Conservation (phyloP, 805 yeast genomes). For the Candida suzukii region DNA sequence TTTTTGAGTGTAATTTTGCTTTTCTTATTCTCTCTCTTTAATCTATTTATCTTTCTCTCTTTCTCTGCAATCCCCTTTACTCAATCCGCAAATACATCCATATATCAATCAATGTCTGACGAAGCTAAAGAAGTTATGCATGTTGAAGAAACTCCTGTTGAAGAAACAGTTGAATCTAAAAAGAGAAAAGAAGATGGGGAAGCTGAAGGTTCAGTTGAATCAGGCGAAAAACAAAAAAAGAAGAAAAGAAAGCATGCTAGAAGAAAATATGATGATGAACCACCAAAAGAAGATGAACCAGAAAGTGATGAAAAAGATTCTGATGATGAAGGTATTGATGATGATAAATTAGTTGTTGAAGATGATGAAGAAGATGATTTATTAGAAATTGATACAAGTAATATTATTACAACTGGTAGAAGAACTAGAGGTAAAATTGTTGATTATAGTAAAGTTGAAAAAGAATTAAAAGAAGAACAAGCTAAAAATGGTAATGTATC, state of each 20-base stretch:
- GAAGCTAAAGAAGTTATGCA: neutral
- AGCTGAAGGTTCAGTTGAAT: conserved; percentile 22
- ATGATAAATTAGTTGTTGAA: conserved; percentile 46
- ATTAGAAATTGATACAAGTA: conserved; percentile 71
- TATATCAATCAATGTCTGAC: too few relatives aligned
- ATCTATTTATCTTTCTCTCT: too few relatives aligned
- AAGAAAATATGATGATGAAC: conserved; percentile 15
- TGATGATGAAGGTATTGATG: conserved; percentile 40
- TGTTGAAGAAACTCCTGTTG: neutral
- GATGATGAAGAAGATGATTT: conserved; percentile 75
- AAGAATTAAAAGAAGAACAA: conserved; percentile 48
- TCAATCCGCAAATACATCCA: too few relatives aligned
- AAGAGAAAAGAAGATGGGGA: conserved; percentile 25
- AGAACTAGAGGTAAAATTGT: conserved; percentile 88
- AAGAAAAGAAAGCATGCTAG: conserved; percentile 15
- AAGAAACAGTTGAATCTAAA: neutral
- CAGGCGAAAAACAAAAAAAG: conserved; percentile 10
- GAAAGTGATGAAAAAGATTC: conserved; percentile 28
- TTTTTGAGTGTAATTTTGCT: too few relatives aligned
- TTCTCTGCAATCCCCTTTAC: too few relatives aligned
- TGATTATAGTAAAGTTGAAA: conserved; percentile 78
- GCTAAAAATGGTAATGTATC: conserved; percentile 20
- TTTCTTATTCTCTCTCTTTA: too few relatives aligned
- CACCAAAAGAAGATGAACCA: conserved; percentile 16
- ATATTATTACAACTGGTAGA: conserved; percentile 78